Evolutionary conservation across 495 filamentous ascomycete genomes (phyloP).

Genomic region (Penicillium salamii): DNA sequence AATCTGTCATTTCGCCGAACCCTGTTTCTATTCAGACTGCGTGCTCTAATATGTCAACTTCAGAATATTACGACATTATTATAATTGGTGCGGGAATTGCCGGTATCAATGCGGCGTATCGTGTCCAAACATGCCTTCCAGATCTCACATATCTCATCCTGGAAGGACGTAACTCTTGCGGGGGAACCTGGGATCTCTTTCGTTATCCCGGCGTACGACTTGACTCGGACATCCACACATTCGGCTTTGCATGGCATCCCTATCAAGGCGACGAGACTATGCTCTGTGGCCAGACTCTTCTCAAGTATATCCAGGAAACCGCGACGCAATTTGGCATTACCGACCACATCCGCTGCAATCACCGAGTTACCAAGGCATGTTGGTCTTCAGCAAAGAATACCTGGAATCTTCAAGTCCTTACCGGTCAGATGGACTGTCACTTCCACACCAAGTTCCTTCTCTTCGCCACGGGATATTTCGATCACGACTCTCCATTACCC

Average conservation of each 20-base stretch:
- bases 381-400: conserved; percentile 45
- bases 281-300: conserved; percentile 49
- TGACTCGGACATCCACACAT: conserved; percentile 56
- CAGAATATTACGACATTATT: conserved; percentile 32
- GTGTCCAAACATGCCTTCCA: conserved; percentile 54
- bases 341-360: conserved; percentile 42
- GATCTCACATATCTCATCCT: conserved; percentile 49
- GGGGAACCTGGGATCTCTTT: conserved; percentile 65
- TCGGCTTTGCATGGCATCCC: conserved; percentile 59
- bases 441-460: conserved; percentile 7
- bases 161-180: conserved; percentile 50
- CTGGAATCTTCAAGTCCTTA: conserved; percentile 50
- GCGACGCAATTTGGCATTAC: conserved; percentile 53
- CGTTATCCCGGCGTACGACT: conserved; percentile 59
- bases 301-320: conserved; percentile 52
- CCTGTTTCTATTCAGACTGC: too few relatives aligned
- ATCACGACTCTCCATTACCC: conserved; percentile 49
- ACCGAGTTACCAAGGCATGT: conserved; percentile 45
- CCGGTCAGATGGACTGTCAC: background rate
- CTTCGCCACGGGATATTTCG: conserved; percentile 18
- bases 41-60: background rate
- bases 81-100: conserved; percentile 37
- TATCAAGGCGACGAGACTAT: conserved; percentile 53
- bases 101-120: conserved; percentile 53
- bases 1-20: too few relatives aligned